Base-by-base conservation (phyloP, 306 rosid species). In the Macrotyloma uniflorum region DNA sequence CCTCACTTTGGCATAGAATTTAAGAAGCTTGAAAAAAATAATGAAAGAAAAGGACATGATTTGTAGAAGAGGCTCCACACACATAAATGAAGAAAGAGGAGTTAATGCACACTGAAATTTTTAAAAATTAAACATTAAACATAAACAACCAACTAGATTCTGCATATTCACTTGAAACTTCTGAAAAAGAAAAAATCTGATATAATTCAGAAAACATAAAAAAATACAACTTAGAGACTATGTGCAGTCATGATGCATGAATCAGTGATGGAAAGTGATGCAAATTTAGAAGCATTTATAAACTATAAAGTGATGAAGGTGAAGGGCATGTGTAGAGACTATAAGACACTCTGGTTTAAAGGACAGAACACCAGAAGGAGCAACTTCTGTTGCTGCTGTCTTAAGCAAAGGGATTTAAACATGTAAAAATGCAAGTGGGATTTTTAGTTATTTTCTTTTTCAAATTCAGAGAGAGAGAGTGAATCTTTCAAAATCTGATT, bases 241-340 rank as follows among this genome's bases (percentile, higher is more conserved):
- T n/a, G n/a, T n/a, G n/a, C n/a, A n/a, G n/a, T n/a, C n/a, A n/a
- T 12, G 22, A 16, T 30, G 6, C 20, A 6, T 28, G 2, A 59
- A 59, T 32, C 30, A 13, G 0, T 62, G 13, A 33, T 32, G 67
- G 69, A 33, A 63, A 33, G 26, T 8, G 35, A 62, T 62, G 13
- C 1, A 9, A 40, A 40, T 23, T 72, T 45, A 59, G 14, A 67
- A 18, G 42, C 58, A 32, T 67, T 49, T 32, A 67, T 12, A 42
- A 77, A 58, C 18, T 16, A 26, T 4, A 36, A 50, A 18, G 35
- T 69, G 71, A 42, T 3, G 15, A 12, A 57, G 0, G 45, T 73
- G 73, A 81, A 70, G 55, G 74, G 76, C 83, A 77, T 86, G 85
- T 77, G 84, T 78, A 13, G 57, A 38, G 12, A 11, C 7, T 76